These are phyloP conservation scores for Xylaria polymorpha DNA, from an alignment of 2,329 filamentous ascomycete genomes.

Conservation along the genomic window DNA sequence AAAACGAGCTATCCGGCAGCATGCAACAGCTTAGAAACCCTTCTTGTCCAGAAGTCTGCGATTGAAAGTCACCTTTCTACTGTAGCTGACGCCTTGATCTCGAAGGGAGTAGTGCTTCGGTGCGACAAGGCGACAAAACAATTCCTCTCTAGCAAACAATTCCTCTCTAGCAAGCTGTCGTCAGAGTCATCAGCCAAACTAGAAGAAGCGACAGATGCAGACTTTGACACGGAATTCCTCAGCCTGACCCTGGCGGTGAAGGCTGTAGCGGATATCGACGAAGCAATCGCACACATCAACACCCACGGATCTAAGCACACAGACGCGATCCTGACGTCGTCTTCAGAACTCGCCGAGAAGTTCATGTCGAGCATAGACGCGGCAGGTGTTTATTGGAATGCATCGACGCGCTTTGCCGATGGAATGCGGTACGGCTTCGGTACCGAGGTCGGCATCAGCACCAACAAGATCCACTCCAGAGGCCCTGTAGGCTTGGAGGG, in stretches of 20 bases:
- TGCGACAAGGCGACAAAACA: slow-evolving; percentile 79
- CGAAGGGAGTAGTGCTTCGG: slow-evolving; percentile 82
- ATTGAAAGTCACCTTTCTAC: slow-evolving; percentile 74
- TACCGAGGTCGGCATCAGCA: slow-evolving; percentile 97
- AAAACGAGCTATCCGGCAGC: slow-evolving; percentile 96
- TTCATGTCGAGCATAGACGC: slow-evolving; percentile 91
- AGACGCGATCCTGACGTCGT: slow-evolving; percentile 85
- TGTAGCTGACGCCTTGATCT: slow-evolving; percentile 78
- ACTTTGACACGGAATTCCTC: slow-evolving; percentile 92
- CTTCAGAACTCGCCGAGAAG: slow-evolving; percentile 73
- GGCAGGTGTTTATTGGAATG: slow-evolving; percentile 96
- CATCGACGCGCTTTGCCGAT: slow-evolving; percentile 92
- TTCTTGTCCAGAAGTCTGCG: slow-evolving; percentile 82
- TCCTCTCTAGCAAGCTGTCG: slow-evolving; percentile 59
- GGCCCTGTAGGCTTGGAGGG: slow-evolving; percentile 95
- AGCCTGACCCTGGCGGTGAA: slow-evolving; percentile 87
- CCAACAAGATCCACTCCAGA: slow-evolving; percentile 96
- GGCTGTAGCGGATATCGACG: slow-evolving; percentile 74
- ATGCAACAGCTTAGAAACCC: slow-evolving; percentile 93
- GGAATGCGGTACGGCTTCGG: slow-evolving; percentile 98
- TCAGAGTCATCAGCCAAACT: slow-evolving; percentile 59
- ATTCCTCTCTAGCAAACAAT: slow-evolving; percentile 74
- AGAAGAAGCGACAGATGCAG: slow-evolving; percentile 72
- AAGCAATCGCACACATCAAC: slow-evolving; percentile 91
- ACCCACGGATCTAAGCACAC: slow-evolving; percentile 92